phyloP scores from a whole-genome alignment of 805 yeast genomes.

The Myxozyma lipomycoides region DNA sequence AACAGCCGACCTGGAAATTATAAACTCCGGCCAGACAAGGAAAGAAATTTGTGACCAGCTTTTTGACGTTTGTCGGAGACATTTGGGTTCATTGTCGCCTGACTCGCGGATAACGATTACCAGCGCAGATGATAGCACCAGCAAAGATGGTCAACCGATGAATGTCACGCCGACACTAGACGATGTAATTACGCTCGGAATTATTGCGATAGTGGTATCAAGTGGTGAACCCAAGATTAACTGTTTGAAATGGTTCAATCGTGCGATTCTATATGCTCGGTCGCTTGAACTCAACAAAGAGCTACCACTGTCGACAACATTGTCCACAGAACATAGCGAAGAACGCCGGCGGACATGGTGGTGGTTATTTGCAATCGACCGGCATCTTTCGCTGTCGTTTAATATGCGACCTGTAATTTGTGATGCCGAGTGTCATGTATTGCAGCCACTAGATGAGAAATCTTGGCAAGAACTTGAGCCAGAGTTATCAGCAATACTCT shows the following conservation, averaged over 20 bases:
- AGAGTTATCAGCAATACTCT: slow-evolving; percentile 26
- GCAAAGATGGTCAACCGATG: background rate
- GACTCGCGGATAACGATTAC: background rate
- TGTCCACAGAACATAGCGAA: slow-evolving; percentile 27
- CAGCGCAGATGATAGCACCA: background rate
- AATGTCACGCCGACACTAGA: background rate
- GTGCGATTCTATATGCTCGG: background rate
- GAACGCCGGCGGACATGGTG: slow-evolving; percentile 45
- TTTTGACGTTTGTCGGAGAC: background rate
- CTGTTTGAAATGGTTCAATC: background rate
- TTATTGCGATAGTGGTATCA: background rate
- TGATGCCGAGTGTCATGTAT: slow-evolving; percentile 37
- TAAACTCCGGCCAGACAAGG: background rate
- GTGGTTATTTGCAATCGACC: slow-evolving; percentile 41
- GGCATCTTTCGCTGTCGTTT: slow-evolving; percentile 41
- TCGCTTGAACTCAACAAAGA: background rate
- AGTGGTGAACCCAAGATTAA: background rate
- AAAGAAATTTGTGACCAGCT: background rate
- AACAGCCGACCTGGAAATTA: background rate
- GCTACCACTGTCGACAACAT: background rate
- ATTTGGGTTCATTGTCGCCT: background rate
- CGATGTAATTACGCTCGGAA: background rate
- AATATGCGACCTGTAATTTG: slow-evolving; percentile 36
- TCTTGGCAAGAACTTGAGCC: slow-evolving; percentile 21
- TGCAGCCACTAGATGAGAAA: slow-evolving; percentile 31